Evolutionary conservation across 2,329 filamentous ascomycete genomes (phyloP).

Genomic region (Xylariaceae sp.): DNA sequence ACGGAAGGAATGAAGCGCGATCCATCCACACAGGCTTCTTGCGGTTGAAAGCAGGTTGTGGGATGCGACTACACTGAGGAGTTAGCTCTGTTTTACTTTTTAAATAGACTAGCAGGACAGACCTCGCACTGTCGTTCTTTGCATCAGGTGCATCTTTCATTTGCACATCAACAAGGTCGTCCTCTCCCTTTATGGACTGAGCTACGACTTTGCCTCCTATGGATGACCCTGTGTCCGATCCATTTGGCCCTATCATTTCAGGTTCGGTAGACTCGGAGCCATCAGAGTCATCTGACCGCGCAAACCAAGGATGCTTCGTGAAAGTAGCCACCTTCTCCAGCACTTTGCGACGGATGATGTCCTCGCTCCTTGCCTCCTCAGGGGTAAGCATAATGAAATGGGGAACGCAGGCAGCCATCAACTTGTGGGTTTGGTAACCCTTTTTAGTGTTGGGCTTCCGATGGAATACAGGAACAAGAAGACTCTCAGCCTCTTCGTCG

Average conservation of each 20-base stretch:
- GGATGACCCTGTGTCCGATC: conserved; percentile 58
- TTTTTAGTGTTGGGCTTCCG: conserved; percentile 41
- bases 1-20: conserved; percentile 57
- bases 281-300: conserved; percentile 46
- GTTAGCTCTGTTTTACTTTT: conserved; percentile 12
- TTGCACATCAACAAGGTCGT: conserved; percentile 85
- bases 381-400: conserved; percentile 74
- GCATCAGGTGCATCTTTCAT: conserved; percentile 64
- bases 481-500: conserved; percentile 59
- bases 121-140: conserved; percentile 31
- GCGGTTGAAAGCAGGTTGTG: conserved; percentile 43
- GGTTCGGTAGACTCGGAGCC: conserved; percentile 58
- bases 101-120: conserved; percentile 16
- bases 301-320: conserved; percentile 67
- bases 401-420: conserved; percentile 37
- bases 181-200: conserved; percentile 80
- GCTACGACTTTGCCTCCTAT: conserved; percentile 70
- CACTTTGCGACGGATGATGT: conserved; percentile 76
- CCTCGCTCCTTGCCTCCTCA: conserved; percentile 66
- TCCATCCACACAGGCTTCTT: conserved; percentile 53
- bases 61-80: conserved; percentile 33
- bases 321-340: conserved; percentile 72
- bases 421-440: conserved; percentile 35
- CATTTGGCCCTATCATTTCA: conserved; percentile 66
- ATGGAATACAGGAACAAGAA: conserved; percentile 72